Evolutionary conservation across 2,329 filamentous ascomycete genomes (phyloP).

Genomic region (Pseudocercospora fijiensis): DNA sequence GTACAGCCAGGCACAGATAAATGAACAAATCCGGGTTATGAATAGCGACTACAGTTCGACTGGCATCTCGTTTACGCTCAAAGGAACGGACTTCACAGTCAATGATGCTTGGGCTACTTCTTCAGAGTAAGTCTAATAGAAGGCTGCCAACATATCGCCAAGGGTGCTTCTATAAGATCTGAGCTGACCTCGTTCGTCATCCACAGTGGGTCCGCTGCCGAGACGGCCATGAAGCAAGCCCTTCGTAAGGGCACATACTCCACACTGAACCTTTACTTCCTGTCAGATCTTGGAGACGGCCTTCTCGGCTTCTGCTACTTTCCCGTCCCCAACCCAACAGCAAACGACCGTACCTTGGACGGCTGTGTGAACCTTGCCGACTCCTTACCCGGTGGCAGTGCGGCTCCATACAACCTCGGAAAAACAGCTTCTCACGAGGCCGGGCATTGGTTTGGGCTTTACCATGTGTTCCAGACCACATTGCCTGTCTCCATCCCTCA

Average conservation of each 20-base stretch:
- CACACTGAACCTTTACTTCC: slow-evolving; percentile 58
- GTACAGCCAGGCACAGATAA: slow-evolving; percentile 34
- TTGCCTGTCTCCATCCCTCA: slow-evolving; percentile 1
- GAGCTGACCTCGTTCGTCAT: not conserved
- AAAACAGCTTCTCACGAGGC: slow-evolving; percentile 47
- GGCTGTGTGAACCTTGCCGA: slow-evolving; percentile 55
- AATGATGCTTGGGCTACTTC: slow-evolving; percentile 54
- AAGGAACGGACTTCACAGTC: slow-evolving; percentile 49
- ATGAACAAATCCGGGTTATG: slow-evolving; percentile 16
- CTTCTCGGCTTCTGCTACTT: slow-evolving; percentile 31
- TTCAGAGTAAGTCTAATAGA: slow-evolving; percentile 25
- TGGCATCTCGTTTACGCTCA: slow-evolving; percentile 43
- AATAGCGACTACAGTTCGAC: slow-evolving; percentile 45
- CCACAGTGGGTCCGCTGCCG: slow-evolving; percentile 38
- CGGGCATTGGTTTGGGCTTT: slow-evolving; percentile 39
- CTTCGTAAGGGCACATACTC: slow-evolving; percentile 54
- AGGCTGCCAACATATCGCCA: slow-evolving; percentile 11
- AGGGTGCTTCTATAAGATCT: not conserved
- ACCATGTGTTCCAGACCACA: slow-evolving; percentile 43
- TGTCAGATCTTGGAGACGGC: slow-evolving; percentile 47
- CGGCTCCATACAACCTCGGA: slow-evolving; percentile 47
- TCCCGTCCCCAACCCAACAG: slow-evolving; percentile 41
- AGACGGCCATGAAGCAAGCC: slow-evolving; percentile 49
- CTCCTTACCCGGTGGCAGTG: slow-evolving; percentile 52
- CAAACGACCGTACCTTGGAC: slow-evolving; percentile 44